A percentile compares a stretch with the other conserved stretches of the same genome.
These are phyloP conservation scores for Thielaviopsis punctulata DNA, from an alignment of 2,329 filamentous ascomycete species.

Conservation along the genomic window DNA sequence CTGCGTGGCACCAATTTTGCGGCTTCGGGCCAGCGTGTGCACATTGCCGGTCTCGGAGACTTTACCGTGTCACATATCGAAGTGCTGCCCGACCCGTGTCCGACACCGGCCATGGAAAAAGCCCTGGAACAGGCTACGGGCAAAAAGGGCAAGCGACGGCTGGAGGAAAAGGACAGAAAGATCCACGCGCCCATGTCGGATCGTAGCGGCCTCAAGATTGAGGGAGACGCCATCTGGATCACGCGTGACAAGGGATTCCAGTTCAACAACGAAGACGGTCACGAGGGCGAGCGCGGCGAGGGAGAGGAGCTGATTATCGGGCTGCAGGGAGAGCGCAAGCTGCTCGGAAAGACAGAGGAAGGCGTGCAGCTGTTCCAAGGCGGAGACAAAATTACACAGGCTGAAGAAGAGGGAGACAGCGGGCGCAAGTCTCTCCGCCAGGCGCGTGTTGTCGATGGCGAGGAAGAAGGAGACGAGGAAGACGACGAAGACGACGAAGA, in stretches of 20 bases:
- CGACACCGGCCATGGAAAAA: constrained; percentile 80
- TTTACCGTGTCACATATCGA: constrained; percentile 72
- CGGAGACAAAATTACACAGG: constrained; percentile 47
- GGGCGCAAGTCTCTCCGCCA: constrained; percentile 43
- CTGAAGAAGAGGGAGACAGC: constrained; percentile 32
- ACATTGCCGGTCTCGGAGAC: constrained; percentile 85
- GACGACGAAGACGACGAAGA: constrained; percentile 23
- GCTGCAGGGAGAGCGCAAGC: constrained; percentile 62
- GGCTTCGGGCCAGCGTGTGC: constrained; percentile 67
- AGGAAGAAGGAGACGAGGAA: constrained; percentile 40
- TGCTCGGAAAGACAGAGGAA: constrained; percentile 67
- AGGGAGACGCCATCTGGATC: constrained; percentile 92
- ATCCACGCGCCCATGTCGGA: constrained; percentile 97
- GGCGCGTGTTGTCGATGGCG: constrained; percentile 40
- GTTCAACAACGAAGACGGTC: constrained; percentile 56
- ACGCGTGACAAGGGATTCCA: constrained; percentile 54
- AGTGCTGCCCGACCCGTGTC: constrained; percentile 80
- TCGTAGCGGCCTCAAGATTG: constrained; percentile 85
- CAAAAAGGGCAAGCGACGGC: constrained; percentile 58
- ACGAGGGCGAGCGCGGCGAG: constrained; percentile 64
- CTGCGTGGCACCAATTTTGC: constrained; percentile 88
- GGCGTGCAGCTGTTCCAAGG: constrained; percentile 76
- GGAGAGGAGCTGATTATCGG: constrained; percentile 90
- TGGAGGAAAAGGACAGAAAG: constrained; percentile 94
- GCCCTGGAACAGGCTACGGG: constrained; percentile 69